Evolutionary conservation across 2,329 filamentous ascomycete species (phyloP).

Genomic region (Chrysoporthe cubensis): DNA sequence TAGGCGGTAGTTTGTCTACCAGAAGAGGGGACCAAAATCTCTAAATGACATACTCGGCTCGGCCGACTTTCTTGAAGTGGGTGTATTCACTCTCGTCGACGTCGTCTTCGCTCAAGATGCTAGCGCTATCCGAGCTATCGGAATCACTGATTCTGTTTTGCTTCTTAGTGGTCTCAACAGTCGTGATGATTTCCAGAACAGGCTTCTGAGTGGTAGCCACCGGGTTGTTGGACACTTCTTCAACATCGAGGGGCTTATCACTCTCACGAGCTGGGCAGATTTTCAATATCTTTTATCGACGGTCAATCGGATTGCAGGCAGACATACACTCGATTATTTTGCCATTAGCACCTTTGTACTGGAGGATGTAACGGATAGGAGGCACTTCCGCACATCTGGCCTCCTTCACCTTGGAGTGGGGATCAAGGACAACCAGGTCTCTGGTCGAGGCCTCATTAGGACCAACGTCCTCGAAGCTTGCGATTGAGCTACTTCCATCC

Average conservation of each 20-base stretch:
- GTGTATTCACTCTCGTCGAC: constrained; percentile 32
- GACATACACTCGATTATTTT: constrained; percentile 43
- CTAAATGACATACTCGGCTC: constrained; percentile 33
- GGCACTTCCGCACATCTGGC: constrained; percentile 36
- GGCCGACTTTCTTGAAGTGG: constrained; percentile 37
- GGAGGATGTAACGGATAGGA: constrained; percentile 47
- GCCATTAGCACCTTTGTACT: constrained; percentile 42
- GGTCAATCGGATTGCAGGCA: neutral
- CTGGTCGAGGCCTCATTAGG: constrained; percentile 8
- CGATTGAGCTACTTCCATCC: constrained; percentile 37
- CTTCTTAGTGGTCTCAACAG: constrained; percentile 35
- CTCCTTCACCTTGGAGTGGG: neutral
- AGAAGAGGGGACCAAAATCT: neutral
- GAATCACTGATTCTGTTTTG: constrained; percentile 3
- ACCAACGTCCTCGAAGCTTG: constrained; percentile 41
- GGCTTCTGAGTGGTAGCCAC: constrained; percentile 38
- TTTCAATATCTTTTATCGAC: neutral
- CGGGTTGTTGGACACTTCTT: neutral
- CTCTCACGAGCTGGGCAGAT: constrained; percentile 43
- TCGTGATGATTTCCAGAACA: constrained; percentile 50
- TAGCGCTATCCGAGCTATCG: constrained; percentile 7
- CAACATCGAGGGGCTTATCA: constrained; percentile 40
- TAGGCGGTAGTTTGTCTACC: too few relatives aligned
- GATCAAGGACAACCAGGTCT: constrained; percentile 26
- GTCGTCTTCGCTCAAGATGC: constrained; percentile 24